Evolutionary conservation across 192 early-diverging fungal genomes (phyloP), one percentile per base, ranked within the genome.

Genomic region (Coemansia furcata): DNA sequence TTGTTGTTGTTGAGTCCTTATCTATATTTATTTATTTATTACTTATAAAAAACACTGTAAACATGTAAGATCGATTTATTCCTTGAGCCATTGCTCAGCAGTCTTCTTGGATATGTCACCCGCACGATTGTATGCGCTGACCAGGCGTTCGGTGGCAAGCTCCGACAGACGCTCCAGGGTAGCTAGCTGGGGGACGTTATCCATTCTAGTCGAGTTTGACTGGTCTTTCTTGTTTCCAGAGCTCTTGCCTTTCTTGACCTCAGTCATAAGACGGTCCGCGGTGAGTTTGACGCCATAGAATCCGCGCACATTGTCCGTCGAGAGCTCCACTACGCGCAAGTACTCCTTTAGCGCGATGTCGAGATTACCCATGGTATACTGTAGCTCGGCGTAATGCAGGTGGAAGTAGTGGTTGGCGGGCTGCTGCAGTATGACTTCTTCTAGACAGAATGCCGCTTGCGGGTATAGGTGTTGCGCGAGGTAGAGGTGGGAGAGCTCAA

Each of bases 371-470:
- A 91, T 78, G 8, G 93, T 90, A 62, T 90, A 93, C 38, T 89
- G 84, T 38, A 97, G 82, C 70, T 99, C 97, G 14, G 95, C 97
- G 63, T 94, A 95, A 54, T 93, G 91, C 36, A 94, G 84, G 60
- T 95, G 88, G 71, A 86, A 90, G 58, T 95, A 87, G 68, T 95
- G 92, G 81, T 94, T 93, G 60, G 85, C 80, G n/a, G 94, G 93
- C 63, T 91, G 88, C 46, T 93, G 85, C 64, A 99, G 61, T 54
- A 99, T 84, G n/a, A 94, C 72, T 76, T 99, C 97, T 74, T 99
- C 97, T 49, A 91, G 72, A 68, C 94, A 95, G 71, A 91, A 98
- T 14, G 89, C 89, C 6, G 97, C 95, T 80, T 95, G 93, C 66
- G 87, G 73, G 71, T 91, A 91, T 86, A 90, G 74, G 60, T 88